A percentile compares a stretch with the other conserved stretches of the same genome.
phyloP scores from a whole-genome alignment of 306 rosid species.

The Inga leiocalycina region DNA sequence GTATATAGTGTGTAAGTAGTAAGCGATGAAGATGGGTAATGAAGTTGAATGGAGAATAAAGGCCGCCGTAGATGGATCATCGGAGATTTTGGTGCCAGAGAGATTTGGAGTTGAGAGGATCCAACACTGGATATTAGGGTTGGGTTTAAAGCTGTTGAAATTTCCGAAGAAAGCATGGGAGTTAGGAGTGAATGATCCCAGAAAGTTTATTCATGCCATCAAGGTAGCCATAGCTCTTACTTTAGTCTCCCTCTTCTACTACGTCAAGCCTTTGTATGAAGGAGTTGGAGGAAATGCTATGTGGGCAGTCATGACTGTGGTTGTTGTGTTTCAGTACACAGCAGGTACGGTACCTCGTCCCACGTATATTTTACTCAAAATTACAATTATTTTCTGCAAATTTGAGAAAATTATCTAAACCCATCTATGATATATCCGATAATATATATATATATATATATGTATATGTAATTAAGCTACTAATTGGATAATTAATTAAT shows the following conservation, averaged over 20 bases:
- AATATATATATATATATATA: too few species aligned
- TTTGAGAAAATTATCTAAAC: background rate
- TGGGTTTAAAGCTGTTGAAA: slow-evolving; percentile 44
- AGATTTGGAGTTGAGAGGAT: slow-evolving; percentile 14
- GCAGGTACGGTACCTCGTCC: slow-evolving; percentile 42
- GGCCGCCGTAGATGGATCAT: slow-evolving; percentile 46
- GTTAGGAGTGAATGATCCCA: slow-evolving; percentile 74
- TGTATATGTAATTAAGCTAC: background rate
- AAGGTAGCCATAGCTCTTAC: slow-evolving; percentile 86
- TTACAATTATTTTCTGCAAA: background rate
- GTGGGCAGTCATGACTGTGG: slow-evolving; percentile 79
- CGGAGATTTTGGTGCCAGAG: slow-evolving; percentile 21
- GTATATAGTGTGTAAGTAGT: background rate
- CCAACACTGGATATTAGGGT: slow-evolving; percentile 33
- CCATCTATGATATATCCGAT: background rate
- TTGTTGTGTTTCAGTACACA: slow-evolving; percentile 59
- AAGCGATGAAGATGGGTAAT: slow-evolving; percentile 31
- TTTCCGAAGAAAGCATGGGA: slow-evolving; percentile 76
- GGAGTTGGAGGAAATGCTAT: slow-evolving; percentile 67
- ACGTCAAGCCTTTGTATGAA: slow-evolving; percentile 68
- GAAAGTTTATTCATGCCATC: slow-evolving; percentile 71
- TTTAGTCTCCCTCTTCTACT: slow-evolving; percentile 73
- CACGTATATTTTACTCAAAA: background rate
- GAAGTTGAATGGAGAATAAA: slow-evolving; percentile 71
- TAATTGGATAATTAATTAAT: background rate